Evolutionary conservation across 2,329 filamentous ascomycete genomes (phyloP).

Genomic region (Cercospora zeae-maydis): DNA sequence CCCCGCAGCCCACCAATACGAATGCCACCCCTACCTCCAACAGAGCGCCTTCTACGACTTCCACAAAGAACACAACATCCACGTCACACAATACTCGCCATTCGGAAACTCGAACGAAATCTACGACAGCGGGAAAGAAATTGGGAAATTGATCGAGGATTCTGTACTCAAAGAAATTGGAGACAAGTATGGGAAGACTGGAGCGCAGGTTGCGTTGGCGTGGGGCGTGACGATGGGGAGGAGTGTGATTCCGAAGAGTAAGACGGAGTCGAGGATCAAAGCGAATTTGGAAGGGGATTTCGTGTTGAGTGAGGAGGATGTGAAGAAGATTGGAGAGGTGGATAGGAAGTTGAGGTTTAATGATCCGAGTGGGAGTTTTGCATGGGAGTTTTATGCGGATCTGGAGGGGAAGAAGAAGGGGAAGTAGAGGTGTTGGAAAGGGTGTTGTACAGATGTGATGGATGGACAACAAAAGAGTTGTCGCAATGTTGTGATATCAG

Average conservation of each 20-base stretch:
- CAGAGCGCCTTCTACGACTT: constrained; percentile 49
- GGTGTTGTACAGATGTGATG: neutral
- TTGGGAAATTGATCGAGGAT: constrained; percentile 52
- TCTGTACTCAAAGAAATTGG: constrained; percentile 50
- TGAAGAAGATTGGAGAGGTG: constrained; percentile 53
- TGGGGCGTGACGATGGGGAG: constrained; percentile 54
- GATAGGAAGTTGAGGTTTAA: constrained; percentile 63
- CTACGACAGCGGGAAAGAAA: constrained; percentile 44
- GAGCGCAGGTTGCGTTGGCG: constrained; percentile 52
- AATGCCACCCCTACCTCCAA: constrained; percentile 53
- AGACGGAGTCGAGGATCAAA: constrained; percentile 38
- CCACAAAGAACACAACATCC: constrained; percentile 50
- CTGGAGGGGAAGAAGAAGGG: constrained; percentile 53
- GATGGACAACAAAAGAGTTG: too few species aligned
- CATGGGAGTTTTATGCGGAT: constrained; percentile 57
- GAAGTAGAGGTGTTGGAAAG: neutral
- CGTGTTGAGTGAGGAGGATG: constrained; percentile 55
- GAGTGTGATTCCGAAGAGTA: constrained; percentile 53
- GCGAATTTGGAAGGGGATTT: constrained; percentile 50
- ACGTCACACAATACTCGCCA: constrained; percentile 54
- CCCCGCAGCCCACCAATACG: constrained; percentile 45
- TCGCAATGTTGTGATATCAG: neutral
- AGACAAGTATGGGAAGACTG: constrained; percentile 51
- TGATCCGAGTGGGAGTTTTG: constrained; percentile 55
- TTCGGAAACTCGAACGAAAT: constrained; percentile 54